These are phyloP conservation scores for Torulaspora maleeae DNA, from an alignment of 805 yeast genomes.

Conservation along the genomic window DNA sequence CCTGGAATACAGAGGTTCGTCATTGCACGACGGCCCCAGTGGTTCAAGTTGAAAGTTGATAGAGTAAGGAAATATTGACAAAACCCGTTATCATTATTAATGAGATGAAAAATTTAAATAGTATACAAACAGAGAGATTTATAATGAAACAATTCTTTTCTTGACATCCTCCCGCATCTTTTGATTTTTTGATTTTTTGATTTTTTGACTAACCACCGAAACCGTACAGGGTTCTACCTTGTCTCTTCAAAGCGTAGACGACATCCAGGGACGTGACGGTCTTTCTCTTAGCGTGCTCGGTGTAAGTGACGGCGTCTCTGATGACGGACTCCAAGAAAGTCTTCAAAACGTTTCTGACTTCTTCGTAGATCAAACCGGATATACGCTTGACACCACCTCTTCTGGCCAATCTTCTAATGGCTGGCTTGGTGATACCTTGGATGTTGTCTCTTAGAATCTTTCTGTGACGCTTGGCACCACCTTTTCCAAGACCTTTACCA, in stretches of 20 bases:
- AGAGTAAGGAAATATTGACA: background rate
- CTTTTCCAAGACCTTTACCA: slow-evolving; percentile 99
- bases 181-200: background rate
- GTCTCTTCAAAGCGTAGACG: slow-evolving; percentile 99
- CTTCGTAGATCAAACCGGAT: slow-evolving; percentile 97
- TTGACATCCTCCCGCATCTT: slow-evolving; percentile 4
- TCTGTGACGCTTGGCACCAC: slow-evolving; percentile 99
- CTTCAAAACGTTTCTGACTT: slow-evolving; percentile 95
- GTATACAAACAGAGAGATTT: slow-evolving; percentile 5
- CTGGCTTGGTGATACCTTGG: slow-evolving; percentile 99
- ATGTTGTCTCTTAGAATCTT: slow-evolving; percentile 99
- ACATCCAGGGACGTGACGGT: slow-evolving; percentile 98
- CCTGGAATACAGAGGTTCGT: background rate
- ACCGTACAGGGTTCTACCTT: slow-evolving; percentile 99
- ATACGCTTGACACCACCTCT: slow-evolving; percentile 99
- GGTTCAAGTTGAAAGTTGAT: too few species aligned
- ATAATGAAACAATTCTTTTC: slow-evolving; percentile 1
- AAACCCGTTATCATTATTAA: slow-evolving; percentile 8
- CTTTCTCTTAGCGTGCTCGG: slow-evolving; percentile 99
- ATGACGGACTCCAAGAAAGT: slow-evolving; percentile 94
- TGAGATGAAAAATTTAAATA: slow-evolving; percentile 4
- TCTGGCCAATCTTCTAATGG: slow-evolving; percentile 99
- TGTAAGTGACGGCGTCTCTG: slow-evolving; percentile 98
- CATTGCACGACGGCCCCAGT: too few species aligned
- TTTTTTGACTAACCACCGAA: slow-evolving; percentile 81